Evolutionary conservation across 106 monocot species (phyloP), one percentile per base, ranked within the genome.

Genomic region (Allium fistulosum): DNA sequence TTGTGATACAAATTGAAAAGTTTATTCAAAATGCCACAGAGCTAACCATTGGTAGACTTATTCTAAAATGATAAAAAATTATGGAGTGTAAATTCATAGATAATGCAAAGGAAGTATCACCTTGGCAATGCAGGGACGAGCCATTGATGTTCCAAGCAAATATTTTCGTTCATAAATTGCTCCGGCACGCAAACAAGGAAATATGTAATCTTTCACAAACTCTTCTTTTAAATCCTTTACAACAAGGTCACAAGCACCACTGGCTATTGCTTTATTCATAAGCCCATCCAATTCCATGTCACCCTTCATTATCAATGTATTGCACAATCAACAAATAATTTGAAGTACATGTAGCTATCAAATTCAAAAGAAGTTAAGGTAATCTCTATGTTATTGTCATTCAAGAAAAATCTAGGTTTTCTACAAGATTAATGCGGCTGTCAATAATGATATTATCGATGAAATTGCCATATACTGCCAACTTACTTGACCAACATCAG

Each of bases 71-170:
- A 37, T 4, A 37, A 5, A 37, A 37, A 37, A 37, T 1, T 2
- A 37, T 37, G 5, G 37, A 4, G 37, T 5, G 46, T 65, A 17
- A 65, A 52, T 11, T 37, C 4, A 67, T 46, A 4, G 17, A 0
- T 10, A 37, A 50, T 16, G 62, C 4, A 45, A 17, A 73, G 17
- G 27, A 52, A 61, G 37, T 13, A 52, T 63, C 46, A 91, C 96
- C 96, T 97, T 97, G 2, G 97, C 97, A 77, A 99, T 99, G 75
- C 89, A 82, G 73, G 97, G 97, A 17, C 97, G 88, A 67, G 97
- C 97, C 97, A 99, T 99, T 51, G 97, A 99, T 49, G 97, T 99
- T 11, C 97, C 92, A 69, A 99, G 89, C 51, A 99, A 66, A 65
- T 99, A 92, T 68, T 99, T 99, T 58, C 97, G 82, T 71, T 99